Evolutionary conservation across 1,284 basidiomycete genomes (phyloP).

Genomic region (Papiliotrema fonsecae): DNA sequence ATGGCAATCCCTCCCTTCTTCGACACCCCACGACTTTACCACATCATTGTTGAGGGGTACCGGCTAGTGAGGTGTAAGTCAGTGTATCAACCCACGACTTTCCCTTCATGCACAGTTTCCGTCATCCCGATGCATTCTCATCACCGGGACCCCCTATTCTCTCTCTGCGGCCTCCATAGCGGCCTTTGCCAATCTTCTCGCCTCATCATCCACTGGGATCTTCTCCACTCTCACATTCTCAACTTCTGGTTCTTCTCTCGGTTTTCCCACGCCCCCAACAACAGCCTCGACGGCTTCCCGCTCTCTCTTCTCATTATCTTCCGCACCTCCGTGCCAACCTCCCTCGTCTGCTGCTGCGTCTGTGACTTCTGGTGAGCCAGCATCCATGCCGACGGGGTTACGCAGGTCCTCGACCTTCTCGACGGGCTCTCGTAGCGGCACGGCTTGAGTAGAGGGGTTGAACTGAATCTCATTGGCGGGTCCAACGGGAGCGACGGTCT

Average conservation of each 20-base stretch:
- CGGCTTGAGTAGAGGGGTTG: conserved; percentile 22
- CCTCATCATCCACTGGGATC: conserved; percentile 40
- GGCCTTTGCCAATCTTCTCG: conserved; percentile 32
- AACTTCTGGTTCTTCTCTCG: conserved; percentile 17
- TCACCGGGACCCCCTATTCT: too few relatives aligned
- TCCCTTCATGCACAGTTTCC: too few relatives aligned
- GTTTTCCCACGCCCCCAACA: conserved; percentile 6
- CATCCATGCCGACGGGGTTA: conserved; percentile 45
- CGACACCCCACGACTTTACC: too few relatives aligned
- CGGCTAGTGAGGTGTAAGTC: too few relatives aligned
- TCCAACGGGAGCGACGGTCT: conserved; percentile 38
- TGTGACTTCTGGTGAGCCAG: conserved; percentile 42
- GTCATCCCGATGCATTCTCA: too few relatives aligned
- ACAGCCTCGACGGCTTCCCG: conserved; percentile 1
- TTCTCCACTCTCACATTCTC: conserved; percentile 20
- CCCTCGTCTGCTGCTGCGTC: conserved; percentile 36
- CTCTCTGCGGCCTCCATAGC: conserved; percentile 29
- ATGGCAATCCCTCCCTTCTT: too few relatives aligned
- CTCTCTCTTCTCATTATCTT: conserved; percentile 29
- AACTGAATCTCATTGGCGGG: conserved; percentile 40
- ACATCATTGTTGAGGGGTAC: too few relatives aligned
- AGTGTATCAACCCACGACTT: too few relatives aligned
- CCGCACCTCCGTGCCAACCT: conserved; percentile 48
- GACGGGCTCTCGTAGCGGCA: conserved; percentile 1
- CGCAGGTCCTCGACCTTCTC: conserved; percentile 35